These are phyloP conservation scores for Lactarius quietus DNA, from an alignment of 768 basidiomycete genomes.

Conservation along the genomic window DNA sequence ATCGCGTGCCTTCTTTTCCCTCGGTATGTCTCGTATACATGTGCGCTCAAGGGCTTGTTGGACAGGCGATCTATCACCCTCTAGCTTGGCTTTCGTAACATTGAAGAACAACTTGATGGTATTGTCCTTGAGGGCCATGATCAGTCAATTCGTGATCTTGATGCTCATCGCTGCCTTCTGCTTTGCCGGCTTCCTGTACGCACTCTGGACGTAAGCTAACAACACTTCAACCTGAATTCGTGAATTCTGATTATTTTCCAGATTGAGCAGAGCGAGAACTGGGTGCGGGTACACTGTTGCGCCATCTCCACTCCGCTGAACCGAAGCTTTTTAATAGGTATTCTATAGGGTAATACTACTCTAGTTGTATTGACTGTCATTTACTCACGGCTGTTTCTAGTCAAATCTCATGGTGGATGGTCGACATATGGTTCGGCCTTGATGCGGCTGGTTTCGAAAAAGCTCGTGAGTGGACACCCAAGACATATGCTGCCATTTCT, in stretches of 20 bases:
- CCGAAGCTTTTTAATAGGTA: conserved; percentile 25
- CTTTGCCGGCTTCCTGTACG: conserved; percentile 90
- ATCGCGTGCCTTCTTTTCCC: conserved; percentile 92
- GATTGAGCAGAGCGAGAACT: conserved; percentile 58
- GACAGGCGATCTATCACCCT: conserved; percentile 2
- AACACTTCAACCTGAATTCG: not conserved
- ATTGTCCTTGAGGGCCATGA: conserved; percentile 85
- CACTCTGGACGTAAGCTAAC: conserved; percentile 80
- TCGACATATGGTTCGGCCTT: conserved; percentile 92
- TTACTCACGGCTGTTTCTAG: conserved; percentile 30
- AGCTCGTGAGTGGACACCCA: conserved; percentile 53
- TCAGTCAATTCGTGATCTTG: conserved; percentile 79
- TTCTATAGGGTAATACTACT: conserved; percentile 35
- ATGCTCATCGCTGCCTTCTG: conserved; percentile 88
- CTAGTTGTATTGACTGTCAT: not conserved
- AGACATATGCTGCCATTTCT: conserved; percentile 14
- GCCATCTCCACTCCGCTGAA: conserved; percentile 4
- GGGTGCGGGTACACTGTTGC: conserved; percentile 39
- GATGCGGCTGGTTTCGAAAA: conserved; percentile 87
- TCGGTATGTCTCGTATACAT: conserved; percentile 41
- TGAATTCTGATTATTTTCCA: conserved; percentile 31
- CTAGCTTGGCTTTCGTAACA: conserved; percentile 86
- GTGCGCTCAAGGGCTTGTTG: not conserved
- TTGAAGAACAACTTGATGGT: conserved; percentile 79
- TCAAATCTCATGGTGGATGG: conserved; percentile 91